These are phyloP conservation scores for Metarhizium robertsii DNA, from an alignment of 2,329 filamentous ascomycete genomes.

Conservation along the genomic window DNA sequence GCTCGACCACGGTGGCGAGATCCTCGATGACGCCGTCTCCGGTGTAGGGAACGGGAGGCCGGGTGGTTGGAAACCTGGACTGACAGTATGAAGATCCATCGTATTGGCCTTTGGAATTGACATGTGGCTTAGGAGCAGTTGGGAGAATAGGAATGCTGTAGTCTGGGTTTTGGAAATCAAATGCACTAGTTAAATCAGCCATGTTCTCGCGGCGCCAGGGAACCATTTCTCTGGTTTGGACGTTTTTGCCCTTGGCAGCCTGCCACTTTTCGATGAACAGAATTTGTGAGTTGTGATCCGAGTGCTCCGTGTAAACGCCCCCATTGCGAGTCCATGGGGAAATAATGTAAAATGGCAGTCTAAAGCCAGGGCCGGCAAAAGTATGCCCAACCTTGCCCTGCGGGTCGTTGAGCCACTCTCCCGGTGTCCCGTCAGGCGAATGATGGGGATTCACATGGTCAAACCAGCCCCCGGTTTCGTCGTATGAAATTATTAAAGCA, in stretches of 20 bases:
- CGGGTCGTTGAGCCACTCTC: conserved; percentile 41
- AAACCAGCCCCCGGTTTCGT: conserved; percentile 44
- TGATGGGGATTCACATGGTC: conserved; percentile 45
- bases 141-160: conserved; percentile 37
- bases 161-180: conserved; percentile 40
- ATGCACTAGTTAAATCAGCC: conserved; percentile 25
- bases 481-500: conserved; percentile 33
- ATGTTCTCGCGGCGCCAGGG: conserved; percentile 23
- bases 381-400: conserved; percentile 28
- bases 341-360: conserved; percentile 45
- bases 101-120: conserved; percentile 30
- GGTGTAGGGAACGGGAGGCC: conserved; percentile 39
- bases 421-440: conserved; percentile 36
- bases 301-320: conserved; percentile 43
- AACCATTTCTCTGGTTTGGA: conserved; percentile 18
- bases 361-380: conserved; percentile 27
- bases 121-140: conserved; percentile 30
- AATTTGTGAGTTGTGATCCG: conserved; percentile 46
- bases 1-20: conserved; percentile 33
- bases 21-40: conserved; percentile 24
- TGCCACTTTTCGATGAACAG: conserved; percentile 43
- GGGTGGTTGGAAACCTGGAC: conserved; percentile 22
- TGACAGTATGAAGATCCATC: conserved; percentile 35
- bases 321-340: conserved; percentile 46
- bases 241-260: conserved; percentile 28